Evolutionary conservation across 2,329 filamentous ascomycete genomes (phyloP).

Genomic region (Ophiostoma quercus): DNA sequence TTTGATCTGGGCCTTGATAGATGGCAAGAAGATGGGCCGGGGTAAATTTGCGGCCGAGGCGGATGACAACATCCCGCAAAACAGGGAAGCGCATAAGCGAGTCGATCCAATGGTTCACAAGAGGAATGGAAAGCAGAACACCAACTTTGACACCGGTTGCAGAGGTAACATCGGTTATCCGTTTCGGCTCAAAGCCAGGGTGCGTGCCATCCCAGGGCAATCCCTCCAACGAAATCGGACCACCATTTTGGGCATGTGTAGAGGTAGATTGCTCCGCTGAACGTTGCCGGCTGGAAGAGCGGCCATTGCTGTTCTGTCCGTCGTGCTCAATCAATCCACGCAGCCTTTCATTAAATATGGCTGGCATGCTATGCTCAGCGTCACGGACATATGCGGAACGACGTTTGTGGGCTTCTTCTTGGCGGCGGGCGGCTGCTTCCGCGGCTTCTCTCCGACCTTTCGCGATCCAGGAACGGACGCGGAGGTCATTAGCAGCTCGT

Average conservation of each 20-base stretch:
- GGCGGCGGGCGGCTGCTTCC: background rate
- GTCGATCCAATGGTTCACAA: conserved; percentile 40
- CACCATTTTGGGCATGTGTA: background rate
- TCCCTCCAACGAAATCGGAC: background rate
- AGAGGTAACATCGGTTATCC: background rate
- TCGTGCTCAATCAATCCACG: background rate
- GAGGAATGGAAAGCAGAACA: conserved; percentile 30
- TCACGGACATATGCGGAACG: background rate
- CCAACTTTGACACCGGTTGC: background rate
- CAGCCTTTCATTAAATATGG: background rate
- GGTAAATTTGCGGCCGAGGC: conserved; percentile 40
- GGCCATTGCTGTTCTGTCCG: background rate
- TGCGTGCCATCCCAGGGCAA: background rate
- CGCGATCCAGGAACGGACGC: conserved; percentile 23
- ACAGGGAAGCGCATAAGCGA: conserved; percentile 37
- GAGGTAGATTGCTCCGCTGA: background rate
- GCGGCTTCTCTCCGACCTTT: background rate
- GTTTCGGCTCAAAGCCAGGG: background rate
- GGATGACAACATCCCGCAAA: conserved; percentile 40
- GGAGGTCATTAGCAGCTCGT: conserved; percentile 21
- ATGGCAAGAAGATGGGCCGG: conserved; percentile 38
- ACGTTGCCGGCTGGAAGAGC: background rate
- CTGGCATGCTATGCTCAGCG: too few relatives aligned
- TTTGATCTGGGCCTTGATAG: conserved; percentile 38
- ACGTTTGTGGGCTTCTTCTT: background rate